Percentiles rank a stretch among this genome's conserved stretches.
Evolutionary conservation across 2,329 filamentous ascomycete genomes (phyloP).

Genomic region (Blastomyces gilchristii): DNA sequence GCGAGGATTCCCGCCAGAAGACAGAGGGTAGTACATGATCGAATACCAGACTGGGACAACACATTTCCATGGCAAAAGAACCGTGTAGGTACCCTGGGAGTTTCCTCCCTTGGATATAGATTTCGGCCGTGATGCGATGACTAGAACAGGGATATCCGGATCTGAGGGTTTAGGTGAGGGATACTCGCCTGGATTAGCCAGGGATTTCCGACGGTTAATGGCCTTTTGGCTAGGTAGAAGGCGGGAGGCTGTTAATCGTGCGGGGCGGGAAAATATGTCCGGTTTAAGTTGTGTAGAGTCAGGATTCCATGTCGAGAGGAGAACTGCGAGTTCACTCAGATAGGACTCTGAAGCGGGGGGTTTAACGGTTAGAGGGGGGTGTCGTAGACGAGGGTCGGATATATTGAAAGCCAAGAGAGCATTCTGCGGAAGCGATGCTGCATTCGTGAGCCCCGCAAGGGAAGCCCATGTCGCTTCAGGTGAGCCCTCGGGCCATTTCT

Average conservation of each 20-base stretch:
- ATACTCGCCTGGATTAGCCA: conserved; percentile 51
- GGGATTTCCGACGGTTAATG: conserved; percentile 64
- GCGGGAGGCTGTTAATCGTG: conserved; percentile 54
- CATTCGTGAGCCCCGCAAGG: conserved; percentile 49
- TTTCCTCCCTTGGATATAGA: conserved; percentile 32
- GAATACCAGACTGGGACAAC: conserved; percentile 77
- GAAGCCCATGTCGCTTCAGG: conserved; percentile 34
- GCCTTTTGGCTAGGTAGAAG: conserved; percentile 65
- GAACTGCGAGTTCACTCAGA: conserved; percentile 43
- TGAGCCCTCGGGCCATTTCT: conserved; percentile 19
- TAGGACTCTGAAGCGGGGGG: conserved; percentile 28
- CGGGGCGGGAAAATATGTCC: conserved; percentile 58
- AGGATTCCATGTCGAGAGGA: conserved; percentile 57
- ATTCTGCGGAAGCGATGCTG: conserved; percentile 58
- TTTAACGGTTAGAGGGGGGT: conserved; percentile 56
- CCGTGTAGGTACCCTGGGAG: conserved; percentile 63
- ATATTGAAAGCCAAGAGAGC: conserved; percentile 62
- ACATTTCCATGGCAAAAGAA: conserved; percentile 85
- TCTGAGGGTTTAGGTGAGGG: conserved; percentile 52
- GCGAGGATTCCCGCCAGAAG: conserved; percentile 66
- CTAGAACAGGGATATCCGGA: conserved; percentile 64
- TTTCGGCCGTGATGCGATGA: conserved; percentile 50
- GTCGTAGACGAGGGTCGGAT: conserved; percentile 68
- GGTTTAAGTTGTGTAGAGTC: conserved; percentile 41
- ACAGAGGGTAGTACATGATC: conserved; percentile 70